Conservation (phyloP, 225 moss, liverwort and hornwort species). For the Physcomitrium patens region DNA sequence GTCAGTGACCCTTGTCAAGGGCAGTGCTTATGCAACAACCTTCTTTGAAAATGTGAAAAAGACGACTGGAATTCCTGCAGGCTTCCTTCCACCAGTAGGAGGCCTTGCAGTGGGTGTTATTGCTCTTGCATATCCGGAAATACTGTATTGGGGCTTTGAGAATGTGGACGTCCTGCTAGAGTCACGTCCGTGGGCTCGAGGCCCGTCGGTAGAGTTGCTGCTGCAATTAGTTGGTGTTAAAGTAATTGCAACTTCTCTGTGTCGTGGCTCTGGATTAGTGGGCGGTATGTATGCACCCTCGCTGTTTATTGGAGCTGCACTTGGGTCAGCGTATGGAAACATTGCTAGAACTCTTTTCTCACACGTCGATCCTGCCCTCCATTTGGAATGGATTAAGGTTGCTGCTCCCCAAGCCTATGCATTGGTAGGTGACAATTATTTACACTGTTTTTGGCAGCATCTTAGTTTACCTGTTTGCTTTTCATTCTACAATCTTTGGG, state of each 20-base stretch:
- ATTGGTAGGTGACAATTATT: slow-evolving; percentile 54
- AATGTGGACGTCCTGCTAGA: slow-evolving; percentile 92
- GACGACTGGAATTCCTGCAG: slow-evolving; percentile 69
- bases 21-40: slow-evolving; percentile 75
- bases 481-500: background rate
- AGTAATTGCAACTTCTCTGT: slow-evolving; percentile 86
- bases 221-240: slow-evolving; percentile 88
- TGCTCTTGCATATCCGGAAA: slow-evolving; percentile 88
- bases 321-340: slow-evolving; percentile 96
- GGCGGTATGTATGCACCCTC: slow-evolving; percentile 98
- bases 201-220: slow-evolving; percentile 75
- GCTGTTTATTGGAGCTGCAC: slow-evolving; percentile 92
- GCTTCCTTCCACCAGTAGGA: slow-evolving; percentile 85
- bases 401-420: slow-evolving; percentile 99
- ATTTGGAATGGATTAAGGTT: slow-evolving; percentile 87
- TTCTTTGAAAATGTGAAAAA: slow-evolving; percentile 69
- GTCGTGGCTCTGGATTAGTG: slow-evolving; percentile 95
- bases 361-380: slow-evolving; percentile 75
- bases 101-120: slow-evolving; percentile 87
- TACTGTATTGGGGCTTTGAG: slow-evolving; percentile 98
- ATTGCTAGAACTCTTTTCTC: slow-evolving; percentile 64
- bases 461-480: too few relatives aligned
- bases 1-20: slow-evolving; percentile 76
- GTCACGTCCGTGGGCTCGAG: slow-evolving; percentile 68
- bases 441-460: background rate